Evolutionary conservation across 371 early-diverging fungal species (phyloP).

Genomic region (Mucor mucedo): DNA sequence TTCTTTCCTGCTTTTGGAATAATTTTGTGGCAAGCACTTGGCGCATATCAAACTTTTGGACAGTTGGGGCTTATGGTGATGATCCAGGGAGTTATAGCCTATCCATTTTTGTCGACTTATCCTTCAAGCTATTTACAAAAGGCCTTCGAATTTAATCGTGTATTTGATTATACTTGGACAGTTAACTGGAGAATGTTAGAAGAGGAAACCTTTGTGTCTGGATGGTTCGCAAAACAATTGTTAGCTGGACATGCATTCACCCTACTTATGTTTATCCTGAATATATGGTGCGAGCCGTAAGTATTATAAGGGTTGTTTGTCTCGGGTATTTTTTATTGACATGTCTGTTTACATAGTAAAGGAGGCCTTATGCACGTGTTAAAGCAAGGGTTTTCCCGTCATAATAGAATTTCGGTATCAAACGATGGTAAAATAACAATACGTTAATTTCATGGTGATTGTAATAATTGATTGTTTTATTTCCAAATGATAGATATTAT

Average conservation of each 20-base stretch:
- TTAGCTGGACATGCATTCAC: conserved; percentile 64
- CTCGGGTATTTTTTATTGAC: background rate
- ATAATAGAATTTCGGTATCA: conserved; percentile 22
- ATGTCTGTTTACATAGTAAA: conserved; percentile 31
- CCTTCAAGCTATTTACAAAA: conserved; percentile 71
- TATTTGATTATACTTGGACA: conserved; percentile 89
- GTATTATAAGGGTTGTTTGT: background rate
- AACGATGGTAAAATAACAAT: conserved; percentile 41
- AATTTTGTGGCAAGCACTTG: conserved; percentile 64
- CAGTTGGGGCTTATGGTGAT: conserved; percentile 51
- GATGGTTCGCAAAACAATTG: conserved; percentile 62
- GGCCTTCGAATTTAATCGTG: conserved; percentile 88
- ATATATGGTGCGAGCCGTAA: conserved; percentile 59
- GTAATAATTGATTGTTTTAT: conserved; percentile 21
- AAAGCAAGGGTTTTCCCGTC: conserved; percentile 41
- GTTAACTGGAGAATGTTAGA: conserved; percentile 92
- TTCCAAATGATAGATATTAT: conserved; percentile 59
- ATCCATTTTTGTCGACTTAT: conserved; percentile 71
- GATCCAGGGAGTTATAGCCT: conserved; percentile 68
- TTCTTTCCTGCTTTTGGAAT: conserved; percentile 88
- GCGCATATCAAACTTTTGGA: conserved; percentile 54
- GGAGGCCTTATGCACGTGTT: conserved; percentile 60
- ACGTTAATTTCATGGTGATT: background rate
- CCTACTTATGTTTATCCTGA: conserved; percentile 62
- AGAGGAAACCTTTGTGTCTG: conserved; percentile 68